Evolutionary conservation across 768 basidiomycete species (phyloP).

Genomic region (Cantharellus cinnabarinus): DNA sequence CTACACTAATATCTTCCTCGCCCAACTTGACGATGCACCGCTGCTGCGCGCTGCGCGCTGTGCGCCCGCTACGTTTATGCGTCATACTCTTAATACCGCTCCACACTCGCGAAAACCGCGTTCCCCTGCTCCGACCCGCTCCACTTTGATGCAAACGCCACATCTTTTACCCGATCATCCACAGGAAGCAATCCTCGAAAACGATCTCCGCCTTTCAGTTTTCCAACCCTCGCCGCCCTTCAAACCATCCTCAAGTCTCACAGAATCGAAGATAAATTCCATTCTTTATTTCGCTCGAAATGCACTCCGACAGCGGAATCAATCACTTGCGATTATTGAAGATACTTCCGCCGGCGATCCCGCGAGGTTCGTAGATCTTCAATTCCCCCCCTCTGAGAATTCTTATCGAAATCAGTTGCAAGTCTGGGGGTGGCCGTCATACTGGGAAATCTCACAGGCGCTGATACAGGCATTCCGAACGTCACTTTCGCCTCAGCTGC

Average conservation of each 20-base stretch:
- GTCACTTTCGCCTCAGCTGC: conserved; percentile 7
- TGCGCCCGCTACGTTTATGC: no score
- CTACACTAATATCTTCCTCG: neutral
- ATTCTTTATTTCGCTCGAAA: conserved; percentile 9
- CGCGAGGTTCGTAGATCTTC: conserved; percentile 8
- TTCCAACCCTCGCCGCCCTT: conserved; percentile 8
- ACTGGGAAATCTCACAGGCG: conserved; percentile 8
- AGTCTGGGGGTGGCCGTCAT: conserved; percentile 9
- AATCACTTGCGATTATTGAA: conserved; percentile 8
- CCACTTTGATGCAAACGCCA: no score
- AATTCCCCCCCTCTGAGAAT: neutral
- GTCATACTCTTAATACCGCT: no score
- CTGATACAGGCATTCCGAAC: neutral
- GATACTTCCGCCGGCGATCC: conserved; percentile 16
- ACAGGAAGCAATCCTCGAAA: conserved; percentile 13
- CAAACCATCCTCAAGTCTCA: conserved; percentile 3
- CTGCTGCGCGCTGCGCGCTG: no score
- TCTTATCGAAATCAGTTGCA: neutral
- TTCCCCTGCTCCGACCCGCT: no score
- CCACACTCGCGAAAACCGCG: no score
- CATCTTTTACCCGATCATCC: neutral
- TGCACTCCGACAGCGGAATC: conserved; percentile 2
- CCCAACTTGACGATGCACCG: neutral
- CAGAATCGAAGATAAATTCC: conserved; percentile 1
- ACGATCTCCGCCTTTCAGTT: conserved; percentile 12